Conservation (phyloP, 495 filamentous ascomycete species). For the Tuber borchii region DNA sequence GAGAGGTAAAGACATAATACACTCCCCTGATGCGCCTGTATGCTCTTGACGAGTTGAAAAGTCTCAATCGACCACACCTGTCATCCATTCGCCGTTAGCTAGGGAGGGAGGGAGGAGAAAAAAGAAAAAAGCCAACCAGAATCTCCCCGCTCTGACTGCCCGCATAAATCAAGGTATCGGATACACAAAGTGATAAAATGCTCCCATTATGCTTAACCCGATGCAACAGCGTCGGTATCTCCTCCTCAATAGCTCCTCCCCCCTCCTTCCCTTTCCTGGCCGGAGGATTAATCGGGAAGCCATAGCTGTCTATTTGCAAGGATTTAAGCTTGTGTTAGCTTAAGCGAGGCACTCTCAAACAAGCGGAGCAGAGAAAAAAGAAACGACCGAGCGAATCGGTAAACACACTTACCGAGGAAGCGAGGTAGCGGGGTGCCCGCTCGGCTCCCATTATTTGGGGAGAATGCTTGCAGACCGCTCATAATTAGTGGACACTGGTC, state of each 20-base stretch:
- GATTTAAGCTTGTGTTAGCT: slow-evolving; percentile 2
- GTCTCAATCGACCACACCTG: slow-evolving; percentile 80
- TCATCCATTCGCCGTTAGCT: background rate
- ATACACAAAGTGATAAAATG: slow-evolving; percentile 64
- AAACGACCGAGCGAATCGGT: background rate
- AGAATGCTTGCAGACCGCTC: slow-evolving; percentile 2
- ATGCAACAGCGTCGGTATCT: slow-evolving; percentile 55
- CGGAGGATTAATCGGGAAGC: slow-evolving; percentile 7
- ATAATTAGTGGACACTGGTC: background rate
- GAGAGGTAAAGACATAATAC: slow-evolving; percentile 79
- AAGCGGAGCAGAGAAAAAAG: background rate
- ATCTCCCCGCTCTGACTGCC: slow-evolving; percentile 91
- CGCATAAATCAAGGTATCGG: slow-evolving; percentile 62
- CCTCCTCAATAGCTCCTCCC: background rate
- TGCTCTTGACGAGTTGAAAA: slow-evolving; percentile 65
- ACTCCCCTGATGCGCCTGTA: slow-evolving; percentile 82
- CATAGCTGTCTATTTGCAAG: slow-evolving; percentile 22
- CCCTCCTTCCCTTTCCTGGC: background rate
- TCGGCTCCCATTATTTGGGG: slow-evolving; percentile 10
- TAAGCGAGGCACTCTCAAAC: background rate
- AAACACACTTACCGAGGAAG: slow-evolving; percentile 26
- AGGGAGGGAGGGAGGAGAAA: background rate
- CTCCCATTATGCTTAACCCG: slow-evolving; percentile 64
- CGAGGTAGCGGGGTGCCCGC: slow-evolving; percentile 25
- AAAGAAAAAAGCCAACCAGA: slow-evolving; percentile 49